These are phyloP conservation scores for Tetrahymena malaccensis DNA, from an alignment of 73 alveolate genomes.

Conservation along the genomic window DNA sequence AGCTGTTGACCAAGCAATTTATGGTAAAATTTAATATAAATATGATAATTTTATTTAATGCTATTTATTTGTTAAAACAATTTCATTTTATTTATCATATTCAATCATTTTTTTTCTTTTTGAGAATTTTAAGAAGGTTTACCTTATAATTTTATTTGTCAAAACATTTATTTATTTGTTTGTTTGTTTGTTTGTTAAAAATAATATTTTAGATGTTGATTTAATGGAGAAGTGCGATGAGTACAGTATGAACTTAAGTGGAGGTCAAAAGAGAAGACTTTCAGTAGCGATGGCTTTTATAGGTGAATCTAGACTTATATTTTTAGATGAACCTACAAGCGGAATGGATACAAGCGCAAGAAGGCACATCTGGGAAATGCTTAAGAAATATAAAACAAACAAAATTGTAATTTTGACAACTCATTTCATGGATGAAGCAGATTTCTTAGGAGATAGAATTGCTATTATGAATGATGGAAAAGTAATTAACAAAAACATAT, in stretches of 20 bases:
- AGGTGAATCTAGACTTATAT: constrained; percentile 79
- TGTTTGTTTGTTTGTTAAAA: constrained; percentile 12
- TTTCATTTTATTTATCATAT: too few species aligned
- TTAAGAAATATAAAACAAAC: constrained; percentile 70
- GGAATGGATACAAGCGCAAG: constrained; percentile 94
- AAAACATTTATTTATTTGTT: too few species aligned
- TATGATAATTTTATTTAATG: too few species aligned
- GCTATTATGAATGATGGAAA: constrained; percentile 64
- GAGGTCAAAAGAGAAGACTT: constrained; percentile 91
- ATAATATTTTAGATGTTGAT: constrained; percentile 51
- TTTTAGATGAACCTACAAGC: constrained; percentile 94
- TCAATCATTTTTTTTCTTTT: too few species aligned
- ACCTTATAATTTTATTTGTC: too few species aligned
- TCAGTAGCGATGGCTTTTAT: constrained; percentile 87
- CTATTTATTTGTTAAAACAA: too few species aligned
- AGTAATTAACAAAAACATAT: constrained; percentile 32
- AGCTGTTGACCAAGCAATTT: constrained; percentile 16
- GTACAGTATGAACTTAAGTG: constrained; percentile 68
- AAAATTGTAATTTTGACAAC: constrained; percentile 77
- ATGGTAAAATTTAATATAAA: background rate
- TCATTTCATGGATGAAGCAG: constrained; percentile 75
- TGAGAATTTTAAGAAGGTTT: too few species aligned
- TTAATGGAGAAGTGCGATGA: constrained; percentile 41
- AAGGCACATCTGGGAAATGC: constrained; percentile 90
- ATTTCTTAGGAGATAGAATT: constrained; percentile 52